A percentile compares a stretch with the other conserved stretches of the same genome.
phyloP scores from a whole-genome alignment of 768 basidiomycete species.

The Agaricus blazei region DNA sequence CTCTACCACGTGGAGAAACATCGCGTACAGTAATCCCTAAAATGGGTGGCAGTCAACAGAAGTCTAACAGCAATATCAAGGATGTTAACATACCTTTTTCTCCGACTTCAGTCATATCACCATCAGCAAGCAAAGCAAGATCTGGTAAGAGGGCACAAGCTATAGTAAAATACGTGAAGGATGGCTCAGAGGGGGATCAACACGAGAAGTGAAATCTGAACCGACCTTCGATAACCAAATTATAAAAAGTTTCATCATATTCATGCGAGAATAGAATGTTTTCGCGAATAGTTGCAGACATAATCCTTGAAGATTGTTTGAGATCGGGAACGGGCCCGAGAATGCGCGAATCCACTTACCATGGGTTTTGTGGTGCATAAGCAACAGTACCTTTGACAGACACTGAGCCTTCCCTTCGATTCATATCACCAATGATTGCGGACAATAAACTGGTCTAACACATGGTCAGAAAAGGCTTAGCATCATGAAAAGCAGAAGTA shows the following conservation, averaged over 20 bases:
- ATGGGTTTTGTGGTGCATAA: slow-evolving; percentile 86
- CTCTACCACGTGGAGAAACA: slow-evolving; percentile 1
- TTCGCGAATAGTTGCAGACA: slow-evolving; percentile 80
- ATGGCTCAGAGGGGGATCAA: background rate
- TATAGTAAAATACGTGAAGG: slow-evolving; percentile 11
- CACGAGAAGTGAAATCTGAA: background rate
- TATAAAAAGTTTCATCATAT: slow-evolving; percentile 82
- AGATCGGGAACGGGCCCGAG: background rate
- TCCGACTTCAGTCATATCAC: slow-evolving; percentile 82
- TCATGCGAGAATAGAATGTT: slow-evolving; percentile 92
- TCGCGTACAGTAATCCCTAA: slow-evolving; percentile 51
- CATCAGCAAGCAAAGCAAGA: slow-evolving; percentile 70
- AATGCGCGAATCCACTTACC: slow-evolving; percentile 37
- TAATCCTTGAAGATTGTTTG: slow-evolving; percentile 45
- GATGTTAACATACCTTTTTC: slow-evolving; percentile 57
- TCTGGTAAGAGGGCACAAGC: slow-evolving; percentile 88
- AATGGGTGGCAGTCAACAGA: background rate
- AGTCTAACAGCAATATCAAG: background rate
- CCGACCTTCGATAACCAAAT: slow-evolving; percentile 73
- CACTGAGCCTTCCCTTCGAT: slow-evolving; percentile 66
- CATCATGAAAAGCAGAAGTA: slow-evolving; percentile 16
- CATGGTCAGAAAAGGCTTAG: background rate
- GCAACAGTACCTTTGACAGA: slow-evolving; percentile 65
- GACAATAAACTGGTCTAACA: slow-evolving; percentile 65
- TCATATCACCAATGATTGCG: slow-evolving; percentile 88